Evolutionary conservation across 352 stramenopile genomes (phyloP), one percentile per base, ranked within the genome.

Genomic region (Phytophthora agathidicida): DNA sequence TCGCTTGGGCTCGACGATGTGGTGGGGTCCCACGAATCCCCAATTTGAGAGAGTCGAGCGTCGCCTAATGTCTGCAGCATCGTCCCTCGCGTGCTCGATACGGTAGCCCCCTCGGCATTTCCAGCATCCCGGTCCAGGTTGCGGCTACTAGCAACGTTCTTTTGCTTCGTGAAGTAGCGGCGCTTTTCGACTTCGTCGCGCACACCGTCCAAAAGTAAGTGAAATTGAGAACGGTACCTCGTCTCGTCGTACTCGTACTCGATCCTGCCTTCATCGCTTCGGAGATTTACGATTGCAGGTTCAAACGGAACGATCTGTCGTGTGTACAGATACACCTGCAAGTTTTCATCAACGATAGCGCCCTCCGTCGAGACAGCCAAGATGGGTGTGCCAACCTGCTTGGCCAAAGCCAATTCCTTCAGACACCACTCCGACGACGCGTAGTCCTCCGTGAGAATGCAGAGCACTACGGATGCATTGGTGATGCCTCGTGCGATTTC

Each of bases 301-400:
- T 90, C 78, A 19, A 90, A 91, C 8, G 81, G 78, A 35, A 91
- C 71, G 3, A 91, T 74, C 61, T 91, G 81, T 1, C 81, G 76
- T 7, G 81, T 88, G 61, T 89, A 91, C 50, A 91, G 32, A 38
- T 89, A 89, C 39, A 91, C 81, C 33, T 91, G 81, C 11, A 91
- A 58, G 11, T 88, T 73, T 26, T 89, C 81, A 10, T 75, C 71
- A 23, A 91, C 77, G 32, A 68, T 63, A 9, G 84, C 71, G 14
- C 72, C 65, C 39, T 91, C 81, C 1, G 77, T 88, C 3, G 81
- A 91, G 24, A 91, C 68, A 11, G 77, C 81, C 8, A 91, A 46
- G 44, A 89, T 86, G 13, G 79, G 79, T 11, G 75, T 91, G 13
- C 77, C 77, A 0, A 85, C 73, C 65, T 91, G 82, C 55, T 91